phyloP scores from a whole-genome alignment of 805 yeast genomes.

The Ogataea salicorniae region DNA sequence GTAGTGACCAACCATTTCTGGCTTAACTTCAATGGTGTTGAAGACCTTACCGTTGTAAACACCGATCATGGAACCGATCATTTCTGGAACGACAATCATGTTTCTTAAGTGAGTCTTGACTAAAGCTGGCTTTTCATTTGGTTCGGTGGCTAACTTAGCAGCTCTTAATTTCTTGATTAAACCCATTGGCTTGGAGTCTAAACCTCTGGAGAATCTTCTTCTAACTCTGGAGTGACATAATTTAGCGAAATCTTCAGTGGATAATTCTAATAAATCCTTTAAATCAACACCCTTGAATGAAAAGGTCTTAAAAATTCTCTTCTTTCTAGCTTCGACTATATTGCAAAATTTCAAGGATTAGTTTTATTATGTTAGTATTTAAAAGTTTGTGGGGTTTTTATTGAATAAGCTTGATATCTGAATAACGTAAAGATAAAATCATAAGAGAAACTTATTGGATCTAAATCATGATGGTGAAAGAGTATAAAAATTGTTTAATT shows the following conservation, averaged over 20 bases:
- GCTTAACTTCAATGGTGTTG: constrained; percentile 98
- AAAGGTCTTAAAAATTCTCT: constrained; percentile 93
- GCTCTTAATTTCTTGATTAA: constrained; percentile 96
- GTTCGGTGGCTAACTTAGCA: constrained; percentile 85
- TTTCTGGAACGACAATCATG: constrained; percentile 98
- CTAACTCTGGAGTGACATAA: constrained; percentile 98
- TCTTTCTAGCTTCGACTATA: constrained; percentile 59
- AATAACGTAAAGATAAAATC: too few species aligned
- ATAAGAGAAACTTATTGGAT: too few species aligned
- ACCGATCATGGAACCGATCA: constrained; percentile 98
- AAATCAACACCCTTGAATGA: constrained; percentile 99
- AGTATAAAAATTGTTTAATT: too few species aligned
- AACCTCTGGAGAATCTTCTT: constrained; percentile 99
- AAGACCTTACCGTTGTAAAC: constrained; percentile 99
- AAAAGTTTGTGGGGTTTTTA: not conserved
- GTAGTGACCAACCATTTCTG: constrained; percentile 99
- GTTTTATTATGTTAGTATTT: constrained; percentile 21
- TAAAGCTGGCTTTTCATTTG: constrained; percentile 93
- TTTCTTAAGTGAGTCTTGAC: constrained; percentile 99
- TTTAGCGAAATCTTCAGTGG: constrained; percentile 95
- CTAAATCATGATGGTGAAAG: too few species aligned
- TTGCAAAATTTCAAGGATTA: constrained; percentile 10
- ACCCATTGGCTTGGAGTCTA: constrained; percentile 91
- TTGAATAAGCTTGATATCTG: too few species aligned
- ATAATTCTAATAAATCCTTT: constrained; percentile 85